Conservation (phyloP, 176 grass and related monocot species). For the Alopecurus myosuroides region DNA sequence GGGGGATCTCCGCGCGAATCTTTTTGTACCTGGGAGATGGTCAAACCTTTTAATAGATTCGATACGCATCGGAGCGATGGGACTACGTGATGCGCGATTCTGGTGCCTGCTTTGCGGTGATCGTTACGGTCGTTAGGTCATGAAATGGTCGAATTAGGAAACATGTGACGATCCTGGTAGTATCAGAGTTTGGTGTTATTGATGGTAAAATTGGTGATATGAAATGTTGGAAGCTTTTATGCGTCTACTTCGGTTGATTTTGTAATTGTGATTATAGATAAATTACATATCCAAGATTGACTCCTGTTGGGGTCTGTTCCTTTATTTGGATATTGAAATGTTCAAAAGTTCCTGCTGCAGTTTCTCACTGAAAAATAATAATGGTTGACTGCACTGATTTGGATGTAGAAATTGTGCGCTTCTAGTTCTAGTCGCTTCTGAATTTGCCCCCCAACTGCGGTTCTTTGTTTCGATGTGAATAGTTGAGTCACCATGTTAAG, state of each 20-base stretch:
- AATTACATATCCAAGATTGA: neutral
- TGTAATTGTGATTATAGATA: neutral
- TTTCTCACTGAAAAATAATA: neutral
- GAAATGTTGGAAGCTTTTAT: neutral
- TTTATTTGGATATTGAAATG: too few species aligned
- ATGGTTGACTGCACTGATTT: neutral
- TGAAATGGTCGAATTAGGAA: neutral
- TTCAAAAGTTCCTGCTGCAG: neutral
- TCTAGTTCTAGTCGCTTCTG: neutral
- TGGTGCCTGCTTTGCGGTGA: neutral
- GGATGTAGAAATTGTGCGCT: neutral
- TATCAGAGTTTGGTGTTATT: neutral
- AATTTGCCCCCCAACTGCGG: neutral
- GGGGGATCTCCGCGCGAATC: slow-evolving; percentile 11
- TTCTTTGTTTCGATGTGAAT: neutral
- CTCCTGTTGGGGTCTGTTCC: too few species aligned
- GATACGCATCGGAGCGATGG: slow-evolving; percentile 3
- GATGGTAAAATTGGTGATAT: neutral
- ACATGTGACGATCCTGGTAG: neutral
- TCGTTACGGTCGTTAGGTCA: neutral
- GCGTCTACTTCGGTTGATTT: neutral
- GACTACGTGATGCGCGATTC: neutral
- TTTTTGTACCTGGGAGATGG: neutral
- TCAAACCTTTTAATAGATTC: slow-evolving; percentile 2
- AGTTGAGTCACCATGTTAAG: neutral